These are phyloP conservation scores for Deinandra increscens DNA, from an alignment of 129 eudicot species.

Conservation along the genomic window DNA sequence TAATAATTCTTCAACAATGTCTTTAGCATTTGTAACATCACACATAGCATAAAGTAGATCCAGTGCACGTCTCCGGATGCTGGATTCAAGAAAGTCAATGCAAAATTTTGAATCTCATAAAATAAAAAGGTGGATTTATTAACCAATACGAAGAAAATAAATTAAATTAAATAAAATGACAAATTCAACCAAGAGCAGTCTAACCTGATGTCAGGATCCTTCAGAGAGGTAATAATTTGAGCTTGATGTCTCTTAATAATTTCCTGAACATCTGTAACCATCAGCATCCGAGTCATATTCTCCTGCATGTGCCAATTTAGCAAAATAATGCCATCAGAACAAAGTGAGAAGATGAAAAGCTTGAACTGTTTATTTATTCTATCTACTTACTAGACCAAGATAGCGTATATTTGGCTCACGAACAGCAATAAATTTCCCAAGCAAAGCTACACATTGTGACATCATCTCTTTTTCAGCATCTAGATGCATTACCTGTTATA, in stretches of 20 bases:
- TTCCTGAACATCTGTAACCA: constrained; percentile 97
- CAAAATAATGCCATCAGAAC: constrained; percentile 35
- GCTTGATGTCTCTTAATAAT: constrained; percentile 95
- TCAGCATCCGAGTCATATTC: constrained; percentile 97
- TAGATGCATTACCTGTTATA: constrained; percentile 88
- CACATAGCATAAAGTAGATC: constrained; percentile 99
- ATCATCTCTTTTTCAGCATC: constrained; percentile 99
- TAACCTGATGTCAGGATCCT: constrained; percentile 99
- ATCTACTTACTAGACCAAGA: constrained; percentile 84
- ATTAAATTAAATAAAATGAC: constrained; percentile 1
- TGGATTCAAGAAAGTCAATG: constrained; percentile 31
- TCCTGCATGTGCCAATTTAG: constrained; percentile 54
- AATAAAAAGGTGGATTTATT: constrained; percentile 5
- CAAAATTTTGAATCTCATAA: constrained; percentile 1
- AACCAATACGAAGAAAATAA: neutral
- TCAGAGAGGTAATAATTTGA: constrained; percentile 88
- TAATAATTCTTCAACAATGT: constrained; percentile 93
- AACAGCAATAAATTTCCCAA: constrained; percentile 96
- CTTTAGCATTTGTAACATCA: constrained; percentile 96
- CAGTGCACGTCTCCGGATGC: constrained; percentile 94
- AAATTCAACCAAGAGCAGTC: constrained; percentile 9
- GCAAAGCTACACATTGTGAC: constrained; percentile 98
- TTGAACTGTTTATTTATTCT: neutral
- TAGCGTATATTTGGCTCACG: constrained; percentile 98
- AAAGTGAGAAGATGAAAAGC: constrained; percentile 8